phyloP scores from a whole-genome alignment of 2,329 filamentous ascomycete species.

The Monilinia fructigena region DNA sequence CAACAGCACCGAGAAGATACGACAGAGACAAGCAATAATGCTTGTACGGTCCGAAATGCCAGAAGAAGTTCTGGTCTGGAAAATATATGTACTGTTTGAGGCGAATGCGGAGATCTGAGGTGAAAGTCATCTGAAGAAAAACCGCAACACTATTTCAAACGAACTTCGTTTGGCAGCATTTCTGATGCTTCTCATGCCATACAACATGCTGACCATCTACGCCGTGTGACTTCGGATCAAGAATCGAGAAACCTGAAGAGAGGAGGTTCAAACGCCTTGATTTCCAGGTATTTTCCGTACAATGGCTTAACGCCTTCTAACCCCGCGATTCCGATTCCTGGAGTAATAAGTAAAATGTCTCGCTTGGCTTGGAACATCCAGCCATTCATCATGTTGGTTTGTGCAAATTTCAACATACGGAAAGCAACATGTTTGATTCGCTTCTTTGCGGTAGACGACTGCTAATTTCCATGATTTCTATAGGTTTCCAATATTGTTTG shows the following conservation, averaged over 20 bases:
- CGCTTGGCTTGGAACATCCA: neutral
- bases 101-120: conserved; percentile 14
- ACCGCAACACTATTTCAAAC: conserved; percentile 7
- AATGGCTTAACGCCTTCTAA: conserved; percentile 7
- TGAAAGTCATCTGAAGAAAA: conserved; percentile 17
- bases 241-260: neutral
- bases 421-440: neutral
- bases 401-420: neutral
- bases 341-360: neutral
- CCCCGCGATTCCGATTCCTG: conserved; percentile 12
- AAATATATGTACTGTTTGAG: neutral
- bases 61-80: neutral
- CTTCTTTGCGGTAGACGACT: conserved; percentile 5
- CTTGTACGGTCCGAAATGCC: conserved; percentile 18
- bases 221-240: conserved; percentile 10
- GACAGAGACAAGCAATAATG: neutral
- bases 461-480: conserved; percentile 5
- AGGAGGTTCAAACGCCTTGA: neutral
- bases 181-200: neutral
- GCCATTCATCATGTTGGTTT: neutral
- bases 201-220: conserved; percentile 9
- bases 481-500: neutral
- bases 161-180: conserved; percentile 2
- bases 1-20: neutral
- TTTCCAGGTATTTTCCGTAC: neutral